phyloP scores from a whole-genome alignment of 179 eudicot genomes.

The Spergularia azorica region DNA sequence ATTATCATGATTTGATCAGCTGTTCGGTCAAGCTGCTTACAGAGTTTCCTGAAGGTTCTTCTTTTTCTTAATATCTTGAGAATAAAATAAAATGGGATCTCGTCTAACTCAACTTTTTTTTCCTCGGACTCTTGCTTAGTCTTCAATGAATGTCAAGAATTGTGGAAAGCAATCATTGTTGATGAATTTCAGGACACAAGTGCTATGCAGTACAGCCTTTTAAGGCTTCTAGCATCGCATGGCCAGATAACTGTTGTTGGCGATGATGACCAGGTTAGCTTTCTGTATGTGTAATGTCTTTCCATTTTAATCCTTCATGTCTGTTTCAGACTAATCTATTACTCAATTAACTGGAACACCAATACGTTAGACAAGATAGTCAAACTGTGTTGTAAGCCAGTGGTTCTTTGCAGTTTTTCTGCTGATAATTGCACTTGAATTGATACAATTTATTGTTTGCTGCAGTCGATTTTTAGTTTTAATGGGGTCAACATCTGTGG shows the following conservation, averaged over 20 bases:
- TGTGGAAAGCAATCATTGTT: conserved; percentile 82
- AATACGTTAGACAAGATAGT: not conserved
- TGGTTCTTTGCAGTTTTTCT: not conserved
- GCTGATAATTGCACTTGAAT: not conserved
- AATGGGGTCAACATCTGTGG: conserved; percentile 90
- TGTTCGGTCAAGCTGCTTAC: conserved; percentile 77
- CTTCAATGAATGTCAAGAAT: conserved; percentile 69
- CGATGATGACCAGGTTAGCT: conserved; percentile 89
- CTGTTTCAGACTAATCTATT: not conserved
- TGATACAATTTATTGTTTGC: conserved; percentile 20
- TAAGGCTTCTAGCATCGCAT: conserved; percentile 73
- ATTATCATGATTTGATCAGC: conserved; percentile 89
- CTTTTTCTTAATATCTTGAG: conserved; percentile 25
- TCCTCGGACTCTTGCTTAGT: conserved; percentile 38
- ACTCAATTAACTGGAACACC: not conserved
- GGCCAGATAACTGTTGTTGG: conserved; percentile 84
- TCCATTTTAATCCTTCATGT: not conserved
- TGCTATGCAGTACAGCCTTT: conserved; percentile 76
- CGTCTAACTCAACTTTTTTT: not conserved
- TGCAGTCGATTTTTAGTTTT: conserved; percentile 92
- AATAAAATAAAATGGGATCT: not conserved
- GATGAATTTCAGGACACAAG: conserved; percentile 99
- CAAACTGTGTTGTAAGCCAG: not conserved
- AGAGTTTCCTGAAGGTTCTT: conserved; percentile 80
- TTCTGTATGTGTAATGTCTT: conserved; percentile 4